Base-by-base conservation (phyloP, 345 rosid species). In the Pseudoturritis turrita region DNA sequence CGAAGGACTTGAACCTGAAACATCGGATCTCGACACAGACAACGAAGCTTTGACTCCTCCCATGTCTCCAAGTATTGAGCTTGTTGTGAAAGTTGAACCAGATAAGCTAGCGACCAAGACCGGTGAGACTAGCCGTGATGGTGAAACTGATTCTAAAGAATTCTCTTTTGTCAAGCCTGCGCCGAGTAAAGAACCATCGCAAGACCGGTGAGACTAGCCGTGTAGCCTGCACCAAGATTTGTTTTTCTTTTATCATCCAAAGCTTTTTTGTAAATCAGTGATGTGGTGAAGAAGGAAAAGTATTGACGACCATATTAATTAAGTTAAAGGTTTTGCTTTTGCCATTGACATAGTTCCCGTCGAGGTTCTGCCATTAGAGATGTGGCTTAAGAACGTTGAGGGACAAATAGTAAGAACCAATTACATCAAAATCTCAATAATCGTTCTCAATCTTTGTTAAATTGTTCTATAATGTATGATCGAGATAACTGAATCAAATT, bases 131-230 rank as follows among this genome's bases (percentile, higher is more conserved):
- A 77, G 51, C 68, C 82, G 11, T 1, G 74, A 69, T 8, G 70
- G 23, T 61, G 80, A 73, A 44, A 65, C 53, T 65, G 62, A 80
- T 39, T 84, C 76, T 29, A 84, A 83, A 26, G 88, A 88, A 23
- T 91, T 94, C 81, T 89, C 94, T 4, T 91, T 94, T 62, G 81
- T 40, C 39, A 91, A 77, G 85, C 82, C 87, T 69, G 81, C 74
- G 4, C 79, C 70, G 0, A 26, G 61, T 36, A 83, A 77, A 75
- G 76, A 73, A 66, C 63, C 82, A 36, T 77, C 75, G 29, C 71
- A 60, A 83, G 69, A 63, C 70, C 11, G 76, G 25, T 15, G 84
- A 78, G 36, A 50, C 62, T 10, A 73, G 29, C 64, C 80, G 9
- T 1, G 74, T 33, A 8, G 37, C 37, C 37, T 33, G 11, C 37